Evolutionary conservation across 2,329 filamentous ascomycete genomes (phyloP), one percentile per base, ranked within the genome.

Genomic region (Phoma sp.): DNA sequence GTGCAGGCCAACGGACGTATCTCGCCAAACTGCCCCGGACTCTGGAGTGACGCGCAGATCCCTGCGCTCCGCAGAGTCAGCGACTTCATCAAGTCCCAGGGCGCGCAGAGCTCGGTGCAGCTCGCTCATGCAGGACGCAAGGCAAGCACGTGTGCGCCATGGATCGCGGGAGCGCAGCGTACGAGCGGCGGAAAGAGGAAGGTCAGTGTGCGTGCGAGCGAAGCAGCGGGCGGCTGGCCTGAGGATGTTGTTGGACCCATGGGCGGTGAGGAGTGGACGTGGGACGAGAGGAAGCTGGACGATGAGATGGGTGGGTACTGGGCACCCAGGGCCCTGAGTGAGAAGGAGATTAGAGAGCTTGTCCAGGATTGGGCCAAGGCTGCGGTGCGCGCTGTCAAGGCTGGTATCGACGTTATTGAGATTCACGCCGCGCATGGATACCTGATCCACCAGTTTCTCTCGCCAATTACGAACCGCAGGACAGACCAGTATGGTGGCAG

Each of bases 351-450:
- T 37, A 56, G 68, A 7, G 67, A 72, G 7, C 46, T 75, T 3
- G 69, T 79, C 0, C 44, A 68, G 5, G 77, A 79, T 33, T 80
- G 75, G 61, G 75, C 68, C 2, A 65, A 59, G 1, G 78, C 78
- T 0, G 73, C 73, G 8, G 54, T 62, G 33, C 53, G 75, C 22
- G 74, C 73, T 5, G 70, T 75, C 0, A 70, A 69, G 18, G 73
- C 73, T 0, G 73, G 73, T 1, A 56, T 76, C 2, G 67, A 75
- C 30, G 69, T 75, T 2, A 70, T 75, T 33, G 72, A 87, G 73
- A 72, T 75, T n/a, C 73, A 75, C 48, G 71, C 47, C 22, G 73
- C 72, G 8, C 77, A 79, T 46, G 77, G 77, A 2, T 79, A 79
- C 49, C 65, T 79, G 2, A 58, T 79, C 4, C 69, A 75, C 11